phyloP scores from a whole-genome alignment of 2,329 filamentous ascomycete species.

The Scytalidium lignicola region DNA sequence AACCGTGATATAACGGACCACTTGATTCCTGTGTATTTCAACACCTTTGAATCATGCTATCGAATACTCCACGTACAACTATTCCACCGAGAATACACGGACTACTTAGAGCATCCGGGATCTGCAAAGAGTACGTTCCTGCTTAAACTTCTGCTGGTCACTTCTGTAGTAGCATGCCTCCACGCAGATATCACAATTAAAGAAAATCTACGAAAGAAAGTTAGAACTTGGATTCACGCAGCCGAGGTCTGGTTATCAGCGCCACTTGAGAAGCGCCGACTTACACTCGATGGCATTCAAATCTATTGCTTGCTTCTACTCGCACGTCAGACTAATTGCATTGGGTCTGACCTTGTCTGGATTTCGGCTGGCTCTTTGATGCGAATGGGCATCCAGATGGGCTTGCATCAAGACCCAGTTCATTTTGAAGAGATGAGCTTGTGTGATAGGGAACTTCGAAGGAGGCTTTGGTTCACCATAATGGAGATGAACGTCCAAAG shows the following conservation, averaged over 20 bases:
- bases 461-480: conserved; percentile 50
- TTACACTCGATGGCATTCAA: conserved; percentile 44
- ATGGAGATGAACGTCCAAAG: conserved; percentile 46
- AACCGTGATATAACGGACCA: neutral
- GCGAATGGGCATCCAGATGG: conserved; percentile 51
- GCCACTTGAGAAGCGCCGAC: conserved; percentile 39
- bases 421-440: conserved; percentile 40
- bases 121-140: conserved; percentile 1
- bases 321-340: conserved; percentile 40
- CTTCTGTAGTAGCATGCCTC: conserved; percentile 1
- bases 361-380: conserved; percentile 42
- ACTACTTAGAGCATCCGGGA: conserved; percentile 24
- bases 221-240: conserved; percentile 26
- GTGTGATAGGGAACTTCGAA: conserved; percentile 45
- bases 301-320: conserved; percentile 46
- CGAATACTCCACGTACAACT: conserved; percentile 37
- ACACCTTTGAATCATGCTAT: conserved; percentile 35
- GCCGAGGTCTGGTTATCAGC: conserved; percentile 43
- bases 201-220: conserved; percentile 31
- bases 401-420: conserved; percentile 50
- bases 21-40: conserved; percentile 29
- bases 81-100: conserved; percentile 36
- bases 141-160: conserved; percentile 2
- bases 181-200: neutral
- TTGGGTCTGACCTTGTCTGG: conserved; percentile 47